Base-by-base conservation (phyloP, 2,329 filamentous ascomycete genomes). In the Aciculosporium take region DNA sequence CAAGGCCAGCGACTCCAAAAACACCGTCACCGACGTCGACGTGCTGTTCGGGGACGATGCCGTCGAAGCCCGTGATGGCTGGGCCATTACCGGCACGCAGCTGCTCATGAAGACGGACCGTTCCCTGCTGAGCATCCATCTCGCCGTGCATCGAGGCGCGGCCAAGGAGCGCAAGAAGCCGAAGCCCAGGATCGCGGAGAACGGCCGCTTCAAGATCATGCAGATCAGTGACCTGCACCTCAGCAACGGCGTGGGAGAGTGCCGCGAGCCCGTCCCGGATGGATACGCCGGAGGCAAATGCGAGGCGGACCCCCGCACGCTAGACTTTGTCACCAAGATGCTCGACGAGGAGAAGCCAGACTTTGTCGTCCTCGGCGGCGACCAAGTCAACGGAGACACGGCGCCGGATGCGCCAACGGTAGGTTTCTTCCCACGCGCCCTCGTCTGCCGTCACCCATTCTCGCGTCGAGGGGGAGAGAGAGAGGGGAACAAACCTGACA, bases 151-250 rank as follows among this genome's bases (percentile, higher is more conserved):
- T 39, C 75, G 84, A 51, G 89, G 91, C 2, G 67, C 70, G 39
- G 74, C 75, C 18, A 65, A 68, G 18, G 74, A 79, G 49, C 60
- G 71, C 28, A 72, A 78, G 53, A 87, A 81, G 57, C 82, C 84
- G 1, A 67, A 76, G 30, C 84, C 81, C 9, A 76, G 84, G 44
- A 85, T 98, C 48, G 74, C 76, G 33, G 86, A 93, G 46, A 86
- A 91, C 56, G 91, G 89, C 24, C 86, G 82, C 52, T 96, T 96
- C 68, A 96, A 96, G 67, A 94, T 98, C 49, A 78, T 98, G 72
- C 91, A 98, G 62, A 69, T 94, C 42, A 83, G 87, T n/a, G 91
- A 98, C 64, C 65, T 96, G 46, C 91, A 98, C 61, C 65, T 98
- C 42, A 89, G 86, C 55, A 98, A 91, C 2, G 91, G 89, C 8